A percentile compares a stretch with the other conserved stretches of the same genome.
phyloP scores from a whole-genome alignment of 164 flowering plant species.

The Cinnamomum chago region DNA sequence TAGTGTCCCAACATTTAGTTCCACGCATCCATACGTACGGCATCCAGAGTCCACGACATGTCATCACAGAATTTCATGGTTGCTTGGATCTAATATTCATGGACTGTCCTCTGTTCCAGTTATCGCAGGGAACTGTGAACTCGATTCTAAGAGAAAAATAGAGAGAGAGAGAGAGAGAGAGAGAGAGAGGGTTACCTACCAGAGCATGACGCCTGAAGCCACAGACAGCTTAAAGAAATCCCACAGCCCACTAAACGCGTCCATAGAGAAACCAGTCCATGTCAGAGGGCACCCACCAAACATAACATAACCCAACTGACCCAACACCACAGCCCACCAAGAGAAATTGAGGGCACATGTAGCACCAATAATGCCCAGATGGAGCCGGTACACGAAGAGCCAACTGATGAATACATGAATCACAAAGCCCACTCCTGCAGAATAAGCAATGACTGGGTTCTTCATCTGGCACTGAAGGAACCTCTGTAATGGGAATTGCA shows the following conservation, averaged over 20 bases:
- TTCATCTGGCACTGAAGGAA: slow-evolving; percentile 42
- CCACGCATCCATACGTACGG: too few relatives aligned
- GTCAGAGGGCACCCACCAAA: slow-evolving; percentile 34
- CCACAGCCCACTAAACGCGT: slow-evolving; percentile 44
- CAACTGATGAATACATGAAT: slow-evolving; percentile 29
- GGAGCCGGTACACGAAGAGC: slow-evolving; percentile 24
- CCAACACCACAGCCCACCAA: slow-evolving; percentile 34
- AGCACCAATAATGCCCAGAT: slow-evolving; percentile 31
- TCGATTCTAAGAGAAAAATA: too few relatives aligned
- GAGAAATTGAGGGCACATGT: slow-evolving; percentile 22
- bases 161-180: slow-evolving; percentile 1
- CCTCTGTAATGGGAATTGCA: slow-evolving; percentile 33
- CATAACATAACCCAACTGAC: slow-evolving; percentile 17
- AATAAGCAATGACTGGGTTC: slow-evolving; percentile 28
- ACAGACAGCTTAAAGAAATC: slow-evolving; percentile 35
- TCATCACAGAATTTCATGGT: too few relatives aligned
- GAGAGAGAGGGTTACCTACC: slow-evolving; percentile 11
- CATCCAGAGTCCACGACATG: too few relatives aligned
- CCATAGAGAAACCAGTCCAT: slow-evolving; percentile 41
- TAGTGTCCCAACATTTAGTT: too few relatives aligned
- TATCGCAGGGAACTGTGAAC: too few relatives aligned
- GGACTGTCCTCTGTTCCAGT: too few relatives aligned
- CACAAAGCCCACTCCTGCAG: slow-evolving; percentile 16
- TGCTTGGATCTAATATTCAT: too few relatives aligned
- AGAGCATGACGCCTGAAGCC: slow-evolving; percentile 45